Evolutionary conservation across 1,139 yeast species (phyloP).

Genomic region (Suhomyces wounanorum): DNA sequence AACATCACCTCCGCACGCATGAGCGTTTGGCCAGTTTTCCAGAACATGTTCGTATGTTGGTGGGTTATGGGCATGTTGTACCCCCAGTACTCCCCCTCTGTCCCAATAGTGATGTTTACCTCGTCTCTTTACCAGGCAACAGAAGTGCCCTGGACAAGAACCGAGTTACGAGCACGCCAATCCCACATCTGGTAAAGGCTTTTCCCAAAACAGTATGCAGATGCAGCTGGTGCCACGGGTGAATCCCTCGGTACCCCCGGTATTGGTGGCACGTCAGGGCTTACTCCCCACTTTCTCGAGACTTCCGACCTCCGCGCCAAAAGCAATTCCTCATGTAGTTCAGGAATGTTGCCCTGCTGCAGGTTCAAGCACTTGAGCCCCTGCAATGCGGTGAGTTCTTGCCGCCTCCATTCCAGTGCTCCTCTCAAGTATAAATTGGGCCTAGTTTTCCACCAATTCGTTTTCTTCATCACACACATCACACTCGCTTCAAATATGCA

Average conservation of each 20-base stretch:
- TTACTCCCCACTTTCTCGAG: not conserved
- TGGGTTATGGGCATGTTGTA: not conserved
- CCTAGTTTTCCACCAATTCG: slow-evolving; percentile 5
- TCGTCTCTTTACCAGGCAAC: not conserved
- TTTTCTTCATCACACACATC: slow-evolving; percentile 11
- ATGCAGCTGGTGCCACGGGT: not conserved
- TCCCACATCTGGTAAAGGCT: not conserved
- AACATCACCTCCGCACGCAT: no score
- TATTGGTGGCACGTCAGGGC: not conserved
- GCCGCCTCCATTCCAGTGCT: not conserved
- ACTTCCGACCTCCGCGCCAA: not conserved
- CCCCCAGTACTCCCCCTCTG: not conserved
- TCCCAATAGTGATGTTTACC: not conserved
- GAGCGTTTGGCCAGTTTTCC: not conserved
- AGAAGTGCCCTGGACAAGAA: not conserved
- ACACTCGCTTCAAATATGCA: slow-evolving; percentile 39
- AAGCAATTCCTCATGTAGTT: not conserved
- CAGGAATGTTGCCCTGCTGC: not conserved
- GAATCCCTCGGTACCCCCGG: not conserved
- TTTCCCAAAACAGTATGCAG: not conserved
- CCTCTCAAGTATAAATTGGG: slow-evolving; percentile 11
- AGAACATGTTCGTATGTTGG: not conserved
- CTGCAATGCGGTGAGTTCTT: not conserved
- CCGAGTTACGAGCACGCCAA: not conserved
- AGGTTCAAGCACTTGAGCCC: not conserved